phyloP scores from a whole-genome alignment of 805 yeast species.

The Candida incommunis region DNA sequence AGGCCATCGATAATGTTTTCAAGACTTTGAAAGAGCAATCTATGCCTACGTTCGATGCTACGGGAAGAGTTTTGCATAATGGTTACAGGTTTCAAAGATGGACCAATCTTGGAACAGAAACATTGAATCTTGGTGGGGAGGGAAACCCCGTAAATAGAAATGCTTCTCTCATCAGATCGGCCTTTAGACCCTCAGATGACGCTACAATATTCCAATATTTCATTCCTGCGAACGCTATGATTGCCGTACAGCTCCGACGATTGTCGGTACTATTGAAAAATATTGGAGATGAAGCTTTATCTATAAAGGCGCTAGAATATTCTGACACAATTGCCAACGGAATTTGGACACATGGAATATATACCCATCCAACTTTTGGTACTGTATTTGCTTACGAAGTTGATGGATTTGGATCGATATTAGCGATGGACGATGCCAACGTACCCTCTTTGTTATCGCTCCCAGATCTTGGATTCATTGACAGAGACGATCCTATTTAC shows the following conservation, averaged over 20 bases:
- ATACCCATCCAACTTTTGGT: constrained; percentile 58
- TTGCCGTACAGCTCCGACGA: constrained; percentile 46
- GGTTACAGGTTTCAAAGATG: constrained; percentile 58
- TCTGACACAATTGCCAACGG: constrained; percentile 36
- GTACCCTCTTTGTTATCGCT: constrained; percentile 72
- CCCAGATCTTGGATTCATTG: constrained; percentile 62
- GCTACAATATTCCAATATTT: constrained; percentile 69
- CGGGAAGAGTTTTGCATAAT: constrained; percentile 34
- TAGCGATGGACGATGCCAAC: constrained; percentile 84
- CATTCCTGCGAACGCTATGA: constrained; percentile 75
- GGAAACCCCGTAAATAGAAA: constrained; percentile 71
- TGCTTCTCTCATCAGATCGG: constrained; percentile 64
- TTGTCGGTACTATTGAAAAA: constrained; percentile 15
- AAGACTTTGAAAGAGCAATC: constrained; percentile 46
- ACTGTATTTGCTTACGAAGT: constrained; percentile 77
- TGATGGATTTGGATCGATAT: constrained; percentile 67
- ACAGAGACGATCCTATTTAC: constrained; percentile 40
- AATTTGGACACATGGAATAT: constrained; percentile 47
- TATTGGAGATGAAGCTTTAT: constrained; percentile 11
- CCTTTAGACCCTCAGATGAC: constrained; percentile 83
- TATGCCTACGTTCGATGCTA: constrained; percentile 31
- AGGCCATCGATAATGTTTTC: constrained; percentile 39
- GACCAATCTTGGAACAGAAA: constrained; percentile 68
- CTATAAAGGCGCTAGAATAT: constrained; percentile 14
- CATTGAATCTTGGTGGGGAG: constrained; percentile 60